Conservation (phyloP, 2,329 filamentous ascomycete species). For the Elsinoe ampelina region DNA sequence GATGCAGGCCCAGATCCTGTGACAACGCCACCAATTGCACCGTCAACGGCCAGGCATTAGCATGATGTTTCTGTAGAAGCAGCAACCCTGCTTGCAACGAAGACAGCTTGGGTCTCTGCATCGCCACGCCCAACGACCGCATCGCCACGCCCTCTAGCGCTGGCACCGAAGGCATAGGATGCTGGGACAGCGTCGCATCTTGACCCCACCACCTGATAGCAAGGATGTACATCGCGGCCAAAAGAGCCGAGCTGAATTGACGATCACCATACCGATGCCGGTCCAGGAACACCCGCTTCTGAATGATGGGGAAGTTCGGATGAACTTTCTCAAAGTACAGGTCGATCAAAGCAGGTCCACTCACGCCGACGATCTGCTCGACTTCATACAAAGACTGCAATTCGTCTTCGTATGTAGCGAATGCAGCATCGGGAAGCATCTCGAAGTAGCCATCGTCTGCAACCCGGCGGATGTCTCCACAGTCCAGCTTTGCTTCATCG, state of each 20-base stretch:
- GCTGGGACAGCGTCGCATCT: constrained; percentile 54
- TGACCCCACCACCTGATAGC: constrained; percentile 84
- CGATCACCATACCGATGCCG: constrained; percentile 64
- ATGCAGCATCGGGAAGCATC: constrained; percentile 65
- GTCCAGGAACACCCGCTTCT: constrained; percentile 71
- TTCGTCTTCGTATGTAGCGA: constrained; percentile 62
- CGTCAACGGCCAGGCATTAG: constrained; percentile 74
- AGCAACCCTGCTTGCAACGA: constrained; percentile 70
- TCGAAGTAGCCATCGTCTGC: constrained; percentile 71
- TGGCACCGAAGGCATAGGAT: constrained; percentile 60
- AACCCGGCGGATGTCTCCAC: constrained; percentile 58
- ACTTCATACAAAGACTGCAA: constrained; percentile 60
- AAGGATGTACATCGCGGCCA: constrained; percentile 75
- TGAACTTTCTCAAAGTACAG: constrained; percentile 76
- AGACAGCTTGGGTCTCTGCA: constrained; percentile 73
- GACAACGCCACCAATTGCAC: constrained; percentile 78
- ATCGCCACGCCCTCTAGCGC: constrained; percentile 66
- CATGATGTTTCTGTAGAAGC: constrained; percentile 64
- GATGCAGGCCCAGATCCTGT: constrained; percentile 79
- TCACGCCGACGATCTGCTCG: constrained; percentile 64
- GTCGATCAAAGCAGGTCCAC: constrained; percentile 68
- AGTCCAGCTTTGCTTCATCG: constrained; percentile 65
- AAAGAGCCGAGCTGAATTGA: constrained; percentile 64
- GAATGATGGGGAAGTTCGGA: constrained; percentile 71
- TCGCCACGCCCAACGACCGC: constrained; percentile 62